Conservation (phyloP, 352 stramenopile species). For the Phytophthora sp. region DNA sequence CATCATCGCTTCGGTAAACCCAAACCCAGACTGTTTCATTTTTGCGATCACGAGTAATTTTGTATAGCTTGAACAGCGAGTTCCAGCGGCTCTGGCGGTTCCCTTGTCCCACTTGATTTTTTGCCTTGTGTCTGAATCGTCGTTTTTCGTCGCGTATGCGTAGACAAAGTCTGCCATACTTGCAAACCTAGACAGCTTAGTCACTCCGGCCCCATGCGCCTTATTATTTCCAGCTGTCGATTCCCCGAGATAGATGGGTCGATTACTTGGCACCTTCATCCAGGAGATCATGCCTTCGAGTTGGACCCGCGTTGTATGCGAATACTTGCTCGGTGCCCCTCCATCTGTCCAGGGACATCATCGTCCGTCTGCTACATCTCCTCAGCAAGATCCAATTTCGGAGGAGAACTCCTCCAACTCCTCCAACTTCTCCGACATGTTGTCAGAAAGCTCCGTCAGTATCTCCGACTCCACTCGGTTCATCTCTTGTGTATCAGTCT, state of each 20-base stretch:
- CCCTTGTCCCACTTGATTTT: background rate
- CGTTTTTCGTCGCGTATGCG: background rate
- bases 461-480: too few relatives aligned
- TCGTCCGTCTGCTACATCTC: background rate
- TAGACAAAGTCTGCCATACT: background rate
- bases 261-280: background rate
- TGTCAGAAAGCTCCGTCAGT: too few relatives aligned
- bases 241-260: background rate
- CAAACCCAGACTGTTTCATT: background rate
- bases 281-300: background rate
- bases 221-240: background rate
- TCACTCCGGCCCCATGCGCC: background rate
- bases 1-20: background rate
- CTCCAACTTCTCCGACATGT: too few relatives aligned
- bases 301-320: background rate
- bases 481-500: too few relatives aligned
- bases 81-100: background rate
- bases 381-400: background rate
- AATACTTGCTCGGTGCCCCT: background rate
- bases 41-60: background rate
- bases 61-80: background rate
- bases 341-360: too few relatives aligned
- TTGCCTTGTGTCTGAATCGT: background rate
- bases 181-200: background rate
- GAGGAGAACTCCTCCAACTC: too few relatives aligned